Evolutionary conservation across 495 filamentous ascomycete species (phyloP).

Genomic region (Beverwykella pulmonaria): DNA sequence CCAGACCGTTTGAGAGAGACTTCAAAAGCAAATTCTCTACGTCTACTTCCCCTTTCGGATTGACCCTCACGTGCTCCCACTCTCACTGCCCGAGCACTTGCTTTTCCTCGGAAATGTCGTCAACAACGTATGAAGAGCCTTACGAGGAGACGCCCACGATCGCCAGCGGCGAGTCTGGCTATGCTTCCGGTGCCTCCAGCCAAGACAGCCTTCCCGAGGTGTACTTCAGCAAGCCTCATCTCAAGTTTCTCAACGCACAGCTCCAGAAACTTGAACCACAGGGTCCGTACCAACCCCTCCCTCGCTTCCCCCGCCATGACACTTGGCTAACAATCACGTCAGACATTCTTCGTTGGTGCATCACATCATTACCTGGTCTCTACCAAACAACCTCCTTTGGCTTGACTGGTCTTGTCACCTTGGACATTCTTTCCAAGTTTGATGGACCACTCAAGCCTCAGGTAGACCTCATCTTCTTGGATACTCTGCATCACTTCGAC

Average conservation of each 20-base stretch:
- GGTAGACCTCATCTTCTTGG: conserved; percentile 93
- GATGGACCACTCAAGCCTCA: conserved; percentile 58
- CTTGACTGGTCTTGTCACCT: conserved; percentile 85
- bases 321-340: conserved; percentile 17
- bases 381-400: conserved; percentile 98
- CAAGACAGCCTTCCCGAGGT: conserved; percentile 69
- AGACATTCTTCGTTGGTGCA: conserved; percentile 92
- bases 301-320: not conserved
- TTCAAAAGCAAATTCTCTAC: not conserved
- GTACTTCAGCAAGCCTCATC: conserved; percentile 84
- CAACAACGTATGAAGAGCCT: conserved; percentile 5
- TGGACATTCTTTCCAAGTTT: conserved; percentile 89
- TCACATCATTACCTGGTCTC: conserved; percentile 83
- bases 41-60: not conserved
- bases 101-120: conserved; percentile 23
- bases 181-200: conserved; percentile 74
- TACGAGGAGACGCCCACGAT: conserved; percentile 12
- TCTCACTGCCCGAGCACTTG: not conserved
- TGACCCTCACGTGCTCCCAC: conserved; percentile 13
- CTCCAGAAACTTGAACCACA: conserved; percentile 78
- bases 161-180: conserved; percentile 72
- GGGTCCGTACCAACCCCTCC: conserved; percentile 49
- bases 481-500: conserved; percentile 93
- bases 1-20: not conserved
- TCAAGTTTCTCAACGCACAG: conserved; percentile 86